Conservation (phyloP, 1,284 basidiomycete species). For the Apiotrichum brassicae region DNA sequence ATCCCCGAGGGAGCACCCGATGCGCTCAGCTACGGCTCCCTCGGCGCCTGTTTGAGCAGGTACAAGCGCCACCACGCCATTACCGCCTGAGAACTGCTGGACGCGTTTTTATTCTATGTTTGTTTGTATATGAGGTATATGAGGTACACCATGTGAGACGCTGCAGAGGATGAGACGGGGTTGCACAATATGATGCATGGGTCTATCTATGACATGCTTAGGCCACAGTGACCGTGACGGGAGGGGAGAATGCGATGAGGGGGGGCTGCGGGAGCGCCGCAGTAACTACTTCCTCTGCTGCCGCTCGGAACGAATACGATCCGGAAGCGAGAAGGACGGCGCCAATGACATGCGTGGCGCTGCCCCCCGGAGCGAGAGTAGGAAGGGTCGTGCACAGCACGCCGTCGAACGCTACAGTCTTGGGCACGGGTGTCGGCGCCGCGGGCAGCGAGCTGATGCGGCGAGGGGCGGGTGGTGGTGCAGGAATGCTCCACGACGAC, state of each 20-base stretch:
- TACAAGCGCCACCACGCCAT: slow-evolving; percentile 17
- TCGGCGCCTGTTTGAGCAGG: slow-evolving; percentile 22
- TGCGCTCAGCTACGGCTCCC: slow-evolving; percentile 24
- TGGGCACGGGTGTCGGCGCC: slow-evolving; percentile 52
- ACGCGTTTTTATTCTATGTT: background rate
- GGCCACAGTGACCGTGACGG: slow-evolving; percentile 9
- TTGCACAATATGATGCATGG: background rate
- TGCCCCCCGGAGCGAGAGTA: slow-evolving; percentile 54
- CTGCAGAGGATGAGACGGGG: background rate
- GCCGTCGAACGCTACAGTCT: slow-evolving; percentile 67
- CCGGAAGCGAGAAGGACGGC: slow-evolving; percentile 71
- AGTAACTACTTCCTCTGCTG: slow-evolving; percentile 36
- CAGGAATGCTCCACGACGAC: slow-evolving; percentile 24
- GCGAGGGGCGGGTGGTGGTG: slow-evolving; percentile 12
- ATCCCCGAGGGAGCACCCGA: slow-evolving; percentile 13
- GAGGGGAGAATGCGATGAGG: slow-evolving; percentile 27
- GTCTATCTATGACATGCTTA: background rate
- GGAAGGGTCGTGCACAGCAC: slow-evolving; percentile 56
- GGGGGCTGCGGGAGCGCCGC: slow-evolving; percentile 1
- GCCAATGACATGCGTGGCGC: slow-evolving; percentile 54
- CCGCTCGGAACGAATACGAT: slow-evolving; percentile 59
- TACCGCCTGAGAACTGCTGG: background rate
- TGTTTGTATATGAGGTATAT: background rate
- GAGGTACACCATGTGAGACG: too few species aligned
- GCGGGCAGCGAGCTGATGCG: slow-evolving; percentile 12